phyloP scores from a whole-genome alignment of 345 rosid species.

The Brassica napus region Da-Ae NC_063436.1:4596501-4597000 shows the following conservation, averaged over 20 bases:
- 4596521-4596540: slow-evolving; percentile 17
- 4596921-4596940: slow-evolving; percentile 1
- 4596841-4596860: slow-evolving; percentile 9
- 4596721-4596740: not conserved
- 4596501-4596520: not conserved
- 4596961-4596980: slow-evolving; percentile 17
- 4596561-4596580: not conserved
- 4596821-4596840: too few species aligned
- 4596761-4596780: not conserved
- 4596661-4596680: not conserved
- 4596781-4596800: not conserved
- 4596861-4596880: not conserved
- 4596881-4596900: not conserved
- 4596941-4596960: slow-evolving; percentile 19
- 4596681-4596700: too few species aligned
- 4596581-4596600: not conserved
- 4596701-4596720: not conserved
- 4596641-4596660: not conserved
- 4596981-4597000: slow-evolving; percentile 42
- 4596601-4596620: slow-evolving; percentile 1
- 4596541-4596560: not conserved
- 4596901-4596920: slow-evolving; percentile 8
- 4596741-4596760: not conserved
- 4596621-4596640: slow-evolving; percentile 5
- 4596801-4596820: too few species aligned